A percentile compares a stretch with the other conserved stretches of the same genome.
phyloP scores from a whole-genome alignment of 73 alveolate species.

The Paramecium pentaurelia region DNA sequence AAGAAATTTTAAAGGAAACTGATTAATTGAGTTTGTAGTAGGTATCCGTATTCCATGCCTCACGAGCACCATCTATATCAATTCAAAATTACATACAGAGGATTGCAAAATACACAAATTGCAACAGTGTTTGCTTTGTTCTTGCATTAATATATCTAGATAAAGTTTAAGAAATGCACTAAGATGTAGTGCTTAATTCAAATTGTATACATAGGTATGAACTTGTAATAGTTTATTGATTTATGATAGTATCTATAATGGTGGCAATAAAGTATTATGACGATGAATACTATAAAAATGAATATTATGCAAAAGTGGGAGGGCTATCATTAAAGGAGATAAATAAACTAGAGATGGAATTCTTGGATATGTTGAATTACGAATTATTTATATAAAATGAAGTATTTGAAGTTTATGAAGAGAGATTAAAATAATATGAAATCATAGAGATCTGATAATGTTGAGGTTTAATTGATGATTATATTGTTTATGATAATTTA shows the following conservation, averaged over 20 bases:
- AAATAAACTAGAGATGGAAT: conserved; percentile 70
- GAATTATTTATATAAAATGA: conserved; percentile 68
- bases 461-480: background rate
- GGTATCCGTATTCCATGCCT: conserved; percentile 25
- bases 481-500: background rate
- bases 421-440: conserved; percentile 14
- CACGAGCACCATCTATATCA: conserved; percentile 67
- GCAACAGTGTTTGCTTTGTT: conserved; percentile 65
- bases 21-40: background rate
- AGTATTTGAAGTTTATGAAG: conserved; percentile 64
- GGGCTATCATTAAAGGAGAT: conserved; percentile 75
- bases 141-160: conserved; percentile 72
- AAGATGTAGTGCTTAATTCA: conserved; percentile 54
- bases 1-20: conserved; percentile 21
- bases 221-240: conserved; percentile 48
- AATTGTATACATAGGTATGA: conserved; percentile 65
- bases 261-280: conserved; percentile 77
- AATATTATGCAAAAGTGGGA: conserved; percentile 81
- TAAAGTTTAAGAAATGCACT: conserved; percentile 57
- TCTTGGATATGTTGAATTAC: conserved; percentile 71
- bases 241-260: conserved; percentile 74
- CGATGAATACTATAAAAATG: conserved; percentile 70
- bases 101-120: conserved; percentile 67
- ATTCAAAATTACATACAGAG: conserved; percentile 65
- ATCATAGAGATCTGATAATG: background rate